phyloP scores from a whole-genome alignment of 805 yeast genomes.

The Ogataea thermomethanolica region DNA sequence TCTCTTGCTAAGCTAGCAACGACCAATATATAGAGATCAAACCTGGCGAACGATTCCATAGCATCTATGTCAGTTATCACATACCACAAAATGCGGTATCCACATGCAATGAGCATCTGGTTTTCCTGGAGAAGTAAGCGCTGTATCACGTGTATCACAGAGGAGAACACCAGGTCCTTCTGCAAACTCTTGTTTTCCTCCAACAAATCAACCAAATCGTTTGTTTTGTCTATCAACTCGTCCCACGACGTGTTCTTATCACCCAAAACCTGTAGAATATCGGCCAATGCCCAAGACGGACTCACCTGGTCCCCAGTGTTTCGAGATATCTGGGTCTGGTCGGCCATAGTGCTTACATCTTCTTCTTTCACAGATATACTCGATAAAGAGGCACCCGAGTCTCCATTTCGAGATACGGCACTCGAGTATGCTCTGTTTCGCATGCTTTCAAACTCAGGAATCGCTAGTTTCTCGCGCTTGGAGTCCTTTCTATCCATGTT shows the following conservation, averaged over 20 bases:
- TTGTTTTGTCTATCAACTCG: constrained; percentile 54
- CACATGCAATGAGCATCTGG: constrained; percentile 65
- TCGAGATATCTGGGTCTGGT: constrained; percentile 1
- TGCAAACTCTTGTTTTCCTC: constrained; percentile 56
- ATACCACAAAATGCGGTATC: constrained; percentile 69
- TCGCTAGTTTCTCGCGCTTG: constrained; percentile 14
- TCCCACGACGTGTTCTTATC: constrained; percentile 48
- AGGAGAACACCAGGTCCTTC: constrained; percentile 58
- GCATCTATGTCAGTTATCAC: constrained; percentile 54
- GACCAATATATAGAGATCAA: constrained; percentile 59
- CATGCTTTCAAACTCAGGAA: constrained; percentile 24
- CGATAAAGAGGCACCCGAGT: constrained; percentile 14
- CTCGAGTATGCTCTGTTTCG: constrained; percentile 25
- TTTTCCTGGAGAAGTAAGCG: constrained; percentile 48
- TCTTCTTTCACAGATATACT: constrained; percentile 16
- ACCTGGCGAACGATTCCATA: constrained; percentile 47
- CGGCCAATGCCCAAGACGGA: constrained; percentile 63
- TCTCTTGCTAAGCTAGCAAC: constrained; percentile 64
- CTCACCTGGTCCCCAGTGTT: constrained; percentile 24
- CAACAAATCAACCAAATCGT: constrained; percentile 58
- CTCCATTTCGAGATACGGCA: constrained; percentile 17
- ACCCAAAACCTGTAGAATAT: constrained; percentile 54
- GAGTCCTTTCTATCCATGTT: constrained; percentile 11
- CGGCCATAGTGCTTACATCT: constrained; percentile 8
- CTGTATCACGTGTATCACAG: constrained; percentile 53